A percentile compares a stretch with the other conserved stretches of the same genome.
Evolutionary conservation across 176 grass and related monocot genomes (phyloP).

Genomic region (Dendrocalamus sinicus): DNA sequence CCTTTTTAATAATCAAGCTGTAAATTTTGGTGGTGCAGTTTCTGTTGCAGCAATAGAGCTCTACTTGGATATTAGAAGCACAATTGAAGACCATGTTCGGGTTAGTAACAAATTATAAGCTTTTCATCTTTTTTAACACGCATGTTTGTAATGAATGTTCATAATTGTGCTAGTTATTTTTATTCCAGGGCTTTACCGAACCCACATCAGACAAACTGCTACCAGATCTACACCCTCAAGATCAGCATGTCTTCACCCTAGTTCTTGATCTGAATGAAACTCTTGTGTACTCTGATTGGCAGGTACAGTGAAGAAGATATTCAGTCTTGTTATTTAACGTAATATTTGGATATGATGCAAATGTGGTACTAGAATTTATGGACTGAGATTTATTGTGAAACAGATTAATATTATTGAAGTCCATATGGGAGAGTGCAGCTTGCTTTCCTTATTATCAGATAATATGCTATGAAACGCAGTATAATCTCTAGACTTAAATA

Average conservation of each 20-base stretch:
- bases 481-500: conserved; percentile 5
- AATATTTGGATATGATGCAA: conserved; percentile 23
- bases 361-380: conserved; percentile 15
- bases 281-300: conserved; percentile 91
- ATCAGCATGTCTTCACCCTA: conserved; percentile 76
- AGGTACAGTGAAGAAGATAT: conserved; percentile 51
- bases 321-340: conserved; percentile 17
- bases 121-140: conserved; percentile 1
- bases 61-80: conserved; percentile 67
- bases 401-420: conserved; percentile 1
- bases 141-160: conserved; percentile 25
- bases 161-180: conserved; percentile 11
- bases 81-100: conserved; percentile 77
- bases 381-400: background rate
- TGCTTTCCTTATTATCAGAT: conserved; percentile 28
- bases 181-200: conserved; percentile 87
- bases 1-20: conserved; percentile 27
- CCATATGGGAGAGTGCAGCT: background rate
- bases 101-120: conserved; percentile 54
- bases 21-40: conserved; percentile 55
- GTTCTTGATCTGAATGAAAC: conserved; percentile 97
- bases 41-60: conserved; percentile 64
- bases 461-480: background rate
- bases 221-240: conserved; percentile 75
- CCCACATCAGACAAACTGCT: conserved; percentile 94